phyloP scores from a whole-genome alignment of 495 filamentous ascomycete genomes.

The Aspergillus saccharolyticus region DNA sequence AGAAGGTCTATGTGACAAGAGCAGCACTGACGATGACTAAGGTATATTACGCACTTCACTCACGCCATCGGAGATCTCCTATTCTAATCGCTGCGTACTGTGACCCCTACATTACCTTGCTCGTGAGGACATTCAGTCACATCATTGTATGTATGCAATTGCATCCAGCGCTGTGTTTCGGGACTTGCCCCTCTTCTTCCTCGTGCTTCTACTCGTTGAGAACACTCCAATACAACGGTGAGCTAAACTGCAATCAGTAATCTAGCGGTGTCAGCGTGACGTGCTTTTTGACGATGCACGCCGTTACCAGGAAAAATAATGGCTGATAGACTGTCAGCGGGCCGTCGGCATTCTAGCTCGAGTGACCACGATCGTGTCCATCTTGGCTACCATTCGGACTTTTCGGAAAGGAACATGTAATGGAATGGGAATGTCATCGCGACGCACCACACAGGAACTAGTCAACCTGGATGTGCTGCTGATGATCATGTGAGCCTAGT shows the following conservation, averaged over 20 bases:
- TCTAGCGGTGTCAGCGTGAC: conserved; percentile 29
- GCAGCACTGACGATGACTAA: too few species aligned
- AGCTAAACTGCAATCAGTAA: conserved; percentile 1
- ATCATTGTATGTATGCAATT: conserved; percentile 1
- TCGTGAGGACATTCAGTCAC: conserved; percentile 1
- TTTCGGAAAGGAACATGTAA: conserved; percentile 24
- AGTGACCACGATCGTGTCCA: conserved; percentile 30
- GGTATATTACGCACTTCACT: too few species aligned
- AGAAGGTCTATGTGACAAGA: neutral
- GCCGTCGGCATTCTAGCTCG: conserved; percentile 5
- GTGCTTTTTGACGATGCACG: neutral
- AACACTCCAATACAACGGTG: neutral
- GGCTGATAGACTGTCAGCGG: neutral
- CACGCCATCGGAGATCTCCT: conserved; percentile 9
- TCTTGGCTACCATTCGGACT: conserved; percentile 36
- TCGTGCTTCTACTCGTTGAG: neutral
- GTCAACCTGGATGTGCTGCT: conserved; percentile 10
- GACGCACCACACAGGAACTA: conserved; percentile 14
- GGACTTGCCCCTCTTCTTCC: neutral
- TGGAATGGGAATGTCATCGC: conserved; percentile 13
- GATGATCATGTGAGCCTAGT: conserved; percentile 20
- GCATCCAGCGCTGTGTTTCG: neutral
- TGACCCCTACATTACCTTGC: conserved; percentile 3
- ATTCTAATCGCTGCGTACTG: conserved; percentile 7
- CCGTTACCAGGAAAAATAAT: neutral